Percentiles rank a stretch among this genome's conserved stretches.
phyloP scores from a whole-genome alignment of 495 filamentous ascomycete species.

The Penicillium lagena region DNA sequence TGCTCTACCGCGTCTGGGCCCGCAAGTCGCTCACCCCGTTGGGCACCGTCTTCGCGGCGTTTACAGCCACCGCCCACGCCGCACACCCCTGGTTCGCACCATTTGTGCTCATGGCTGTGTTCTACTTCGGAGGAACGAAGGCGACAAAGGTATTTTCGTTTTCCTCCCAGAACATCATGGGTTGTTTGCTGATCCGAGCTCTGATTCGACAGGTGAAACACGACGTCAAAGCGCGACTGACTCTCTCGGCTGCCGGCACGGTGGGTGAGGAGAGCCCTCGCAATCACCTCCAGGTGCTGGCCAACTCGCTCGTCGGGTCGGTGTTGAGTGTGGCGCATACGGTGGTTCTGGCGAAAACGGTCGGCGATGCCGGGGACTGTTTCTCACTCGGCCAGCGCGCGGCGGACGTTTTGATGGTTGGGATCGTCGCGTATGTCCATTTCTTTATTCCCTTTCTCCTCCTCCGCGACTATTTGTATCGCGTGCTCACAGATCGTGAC shows the following conservation, averaged over 20 bases:
- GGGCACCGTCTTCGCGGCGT: constrained; percentile 59
- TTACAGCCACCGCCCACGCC: constrained; percentile 75
- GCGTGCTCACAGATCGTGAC: too few species aligned
- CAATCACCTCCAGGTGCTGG: constrained; percentile 83
- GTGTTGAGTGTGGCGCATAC: constrained; percentile 66
- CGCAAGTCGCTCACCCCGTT: constrained; percentile 70
- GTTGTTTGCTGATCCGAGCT: too few species aligned
- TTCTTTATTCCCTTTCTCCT: too few species aligned
- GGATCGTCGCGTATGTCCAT: constrained; percentile 46
- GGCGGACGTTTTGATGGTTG: constrained; percentile 48
- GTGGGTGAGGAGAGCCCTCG: constrained; percentile 73
- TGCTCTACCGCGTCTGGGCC: constrained; percentile 64
- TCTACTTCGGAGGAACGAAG: constrained; percentile 78
- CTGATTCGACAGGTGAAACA: constrained; percentile 62
- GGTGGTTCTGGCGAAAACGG: constrained; percentile 43
- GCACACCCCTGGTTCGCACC: constrained; percentile 88
- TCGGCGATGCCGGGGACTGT: constrained; percentile 19
- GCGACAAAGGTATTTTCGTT: constrained; percentile 62
- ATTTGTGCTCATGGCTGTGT: constrained; percentile 73
- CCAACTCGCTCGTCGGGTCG: constrained; percentile 77
- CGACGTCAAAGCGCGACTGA: constrained; percentile 74
- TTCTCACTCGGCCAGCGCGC: constrained; percentile 29
- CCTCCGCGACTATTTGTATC: too few species aligned
- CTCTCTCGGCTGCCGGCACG: constrained; percentile 64
- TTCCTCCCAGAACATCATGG: too few species aligned